A percentile compares a stretch with the other conserved stretches of the same genome.
Conservation (phyloP, 148 eudicot species). For the Fagopyrum homotropicum region DNA sequence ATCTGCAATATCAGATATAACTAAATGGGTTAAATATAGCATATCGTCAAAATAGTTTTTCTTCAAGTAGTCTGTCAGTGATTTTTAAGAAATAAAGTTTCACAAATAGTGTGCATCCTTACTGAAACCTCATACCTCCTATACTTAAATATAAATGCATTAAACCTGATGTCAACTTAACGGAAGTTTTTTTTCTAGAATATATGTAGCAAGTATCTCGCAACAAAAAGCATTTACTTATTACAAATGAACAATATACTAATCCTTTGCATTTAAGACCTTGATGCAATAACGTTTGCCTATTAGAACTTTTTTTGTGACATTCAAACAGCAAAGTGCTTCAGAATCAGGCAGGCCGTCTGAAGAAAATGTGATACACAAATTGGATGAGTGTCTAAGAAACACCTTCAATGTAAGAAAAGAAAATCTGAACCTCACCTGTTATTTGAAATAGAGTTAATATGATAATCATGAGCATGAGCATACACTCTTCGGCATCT, state of each 20-base stretch:
- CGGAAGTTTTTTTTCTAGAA: background rate
- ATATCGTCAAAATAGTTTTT: background rate
- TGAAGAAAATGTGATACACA: background rate
- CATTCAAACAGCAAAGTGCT: background rate
- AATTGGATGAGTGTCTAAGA: background rate
- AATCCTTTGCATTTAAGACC: background rate
- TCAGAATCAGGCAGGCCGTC: background rate
- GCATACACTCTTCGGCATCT: conserved; percentile 79
- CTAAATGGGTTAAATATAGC: background rate
- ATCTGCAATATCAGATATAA: background rate
- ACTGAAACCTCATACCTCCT: background rate
- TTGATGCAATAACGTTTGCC: too few species aligned
- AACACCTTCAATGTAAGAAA: background rate
- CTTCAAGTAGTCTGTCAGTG: background rate
- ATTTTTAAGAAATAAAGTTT: background rate
- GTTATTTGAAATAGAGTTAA: conserved; percentile 76
- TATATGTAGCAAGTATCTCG: background rate
- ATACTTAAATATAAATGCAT: background rate
- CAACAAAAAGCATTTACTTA: background rate
- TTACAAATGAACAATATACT: background rate
- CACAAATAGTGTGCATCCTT: background rate
- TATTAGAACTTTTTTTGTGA: background rate
- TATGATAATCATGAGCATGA: conserved; percentile 86
- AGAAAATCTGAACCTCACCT: conserved; percentile 27
- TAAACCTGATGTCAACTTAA: background rate